Evolutionary conservation across 257 asterid genomes (phyloP).

Genomic region (Osmanthus fragrans): DNA sequence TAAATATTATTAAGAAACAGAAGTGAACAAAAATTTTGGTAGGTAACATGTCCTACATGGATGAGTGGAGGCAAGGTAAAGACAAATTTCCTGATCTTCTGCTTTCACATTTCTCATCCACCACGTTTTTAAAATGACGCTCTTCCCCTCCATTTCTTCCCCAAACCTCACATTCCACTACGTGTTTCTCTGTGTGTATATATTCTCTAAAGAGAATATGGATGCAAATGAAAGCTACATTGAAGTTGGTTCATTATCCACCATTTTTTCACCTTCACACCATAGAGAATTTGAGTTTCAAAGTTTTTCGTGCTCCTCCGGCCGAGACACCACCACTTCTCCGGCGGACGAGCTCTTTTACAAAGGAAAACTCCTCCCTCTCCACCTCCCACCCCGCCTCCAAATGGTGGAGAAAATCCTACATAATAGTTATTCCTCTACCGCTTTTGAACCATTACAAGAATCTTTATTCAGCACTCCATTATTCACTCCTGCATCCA

Average conservation of each 20-base stretch:
- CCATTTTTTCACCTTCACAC: slow-evolving; percentile 38
- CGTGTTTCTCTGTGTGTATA: neutral
- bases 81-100: neutral
- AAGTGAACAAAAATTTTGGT: neutral
- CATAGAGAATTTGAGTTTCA: slow-evolving; percentile 79
- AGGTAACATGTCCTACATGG: neutral
- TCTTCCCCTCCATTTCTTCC: slow-evolving; percentile 16
- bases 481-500: slow-evolving; percentile 42
- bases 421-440: slow-evolving; percentile 21
- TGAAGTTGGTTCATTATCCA: slow-evolving; percentile 47
- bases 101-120: neutral
- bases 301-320: slow-evolving; percentile 60
- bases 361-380: slow-evolving; percentile 94
- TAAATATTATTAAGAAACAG: neutral
- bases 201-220: slow-evolving; percentile 29
- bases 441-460: slow-evolving; percentile 12
- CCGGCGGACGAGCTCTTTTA: slow-evolving; percentile 90
- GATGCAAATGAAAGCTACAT: slow-evolving; percentile 59
- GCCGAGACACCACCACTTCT: slow-evolving; percentile 56
- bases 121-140: slow-evolving; percentile 16
- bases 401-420: slow-evolving; percentile 74
- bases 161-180: slow-evolving; percentile 19
- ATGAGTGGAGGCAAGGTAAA: neutral
- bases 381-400: slow-evolving; percentile 80
- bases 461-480: slow-evolving; percentile 60